A percentile compares a stretch with the other conserved stretches of the same genome.
These are phyloP conservation scores for Floccularia luteovirens DNA, from an alignment of 768 basidiomycete species.

Conservation along the genomic window DNA sequence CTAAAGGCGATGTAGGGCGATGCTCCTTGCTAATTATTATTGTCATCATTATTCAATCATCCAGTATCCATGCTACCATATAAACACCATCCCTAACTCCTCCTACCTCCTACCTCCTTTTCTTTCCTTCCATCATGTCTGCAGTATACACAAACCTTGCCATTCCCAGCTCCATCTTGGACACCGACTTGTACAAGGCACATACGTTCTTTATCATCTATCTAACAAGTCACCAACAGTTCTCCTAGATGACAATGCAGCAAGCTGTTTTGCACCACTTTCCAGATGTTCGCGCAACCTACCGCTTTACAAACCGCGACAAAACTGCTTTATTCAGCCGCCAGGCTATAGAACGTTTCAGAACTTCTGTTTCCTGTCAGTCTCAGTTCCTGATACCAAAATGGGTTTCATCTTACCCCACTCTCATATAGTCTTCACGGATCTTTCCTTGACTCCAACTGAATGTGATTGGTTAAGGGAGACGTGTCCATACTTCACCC, in stretches of 20 bases:
- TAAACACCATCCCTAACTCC: too few species aligned
- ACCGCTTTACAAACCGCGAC: conserved; percentile 79
- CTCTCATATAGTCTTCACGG: conserved; percentile 49
- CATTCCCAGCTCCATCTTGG: conserved; percentile 59
- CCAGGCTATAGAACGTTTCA: conserved; percentile 53
- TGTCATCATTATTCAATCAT: too few species aligned
- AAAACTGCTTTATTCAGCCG: conserved; percentile 56
- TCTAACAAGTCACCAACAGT: conserved; percentile 2
- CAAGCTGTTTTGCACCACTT: conserved; percentile 80
- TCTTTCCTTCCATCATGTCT: conserved; percentile 24
- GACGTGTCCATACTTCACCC: conserved; percentile 68
- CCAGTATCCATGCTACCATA: too few species aligned
- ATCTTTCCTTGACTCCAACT: conserved; percentile 45
- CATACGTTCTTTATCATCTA: not conserved
- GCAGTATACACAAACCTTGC: conserved; percentile 18
- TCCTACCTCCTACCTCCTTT: conserved; percentile 1
- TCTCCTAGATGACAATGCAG: conserved; percentile 84
- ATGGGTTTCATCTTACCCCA: conserved; percentile 1
- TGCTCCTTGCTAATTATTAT: too few species aligned
- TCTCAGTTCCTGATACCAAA: conserved; percentile 4
- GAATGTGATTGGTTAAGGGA: conserved; percentile 64
- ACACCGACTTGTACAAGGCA: conserved; percentile 95
- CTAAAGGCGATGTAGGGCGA: too few species aligned
- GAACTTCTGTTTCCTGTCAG: conserved; percentile 48
- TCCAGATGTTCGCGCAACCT: conserved; percentile 59